Base-by-base conservation (phyloP, 257 asterid species). In the Rhazya stricta region DNA sequence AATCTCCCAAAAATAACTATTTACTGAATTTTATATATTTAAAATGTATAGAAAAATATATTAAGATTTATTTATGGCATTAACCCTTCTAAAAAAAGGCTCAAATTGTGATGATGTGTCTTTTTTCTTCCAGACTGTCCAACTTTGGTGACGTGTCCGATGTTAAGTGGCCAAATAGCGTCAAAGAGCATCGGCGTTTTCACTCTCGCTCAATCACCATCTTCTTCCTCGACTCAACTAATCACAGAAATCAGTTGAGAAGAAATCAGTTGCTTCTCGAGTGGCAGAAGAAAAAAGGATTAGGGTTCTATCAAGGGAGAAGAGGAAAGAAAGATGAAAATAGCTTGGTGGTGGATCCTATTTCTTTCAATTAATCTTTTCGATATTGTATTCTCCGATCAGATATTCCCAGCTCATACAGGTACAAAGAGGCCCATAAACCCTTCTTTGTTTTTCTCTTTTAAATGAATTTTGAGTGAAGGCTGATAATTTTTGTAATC, bases 331-430 rank as follows among this genome's bases (percentile, higher is more conserved):
- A 9, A 74, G 78, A 82, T 75, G 78, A 82, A 66, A 66, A 23
- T 43, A 63, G 65, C 41, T 16, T 76, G 81, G 81, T 4, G 79
- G 70, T 79, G 79, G 79, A 63, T 77, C 57, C 50, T 79, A 46
- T 43, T 83, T 45, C 69, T 82, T 13, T 73, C 69, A 45, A 9
- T 79, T n/a, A 63, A 12, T 39, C 46, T 74, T 60, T 36, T 79
- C 71, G 56, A 56, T 58, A 69, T 30, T 48, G 80, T 74, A 0
- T 77, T 78, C 37, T 67, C 86, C 76, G 72, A 76, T 72, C 82
- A 77, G 51, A 76, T 83, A 62, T 48, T 77, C 60, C 67, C 82
- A 12, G 73, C 70, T 77, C 80, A 69, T 60, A 51, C 82, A 46
- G 86, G 86, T 79, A 73, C 0, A 19, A 25, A 42, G 13, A 50